Conservation (phyloP, 768 basidiomycete genomes). For the Botryobasidium botryosum region DNA sequence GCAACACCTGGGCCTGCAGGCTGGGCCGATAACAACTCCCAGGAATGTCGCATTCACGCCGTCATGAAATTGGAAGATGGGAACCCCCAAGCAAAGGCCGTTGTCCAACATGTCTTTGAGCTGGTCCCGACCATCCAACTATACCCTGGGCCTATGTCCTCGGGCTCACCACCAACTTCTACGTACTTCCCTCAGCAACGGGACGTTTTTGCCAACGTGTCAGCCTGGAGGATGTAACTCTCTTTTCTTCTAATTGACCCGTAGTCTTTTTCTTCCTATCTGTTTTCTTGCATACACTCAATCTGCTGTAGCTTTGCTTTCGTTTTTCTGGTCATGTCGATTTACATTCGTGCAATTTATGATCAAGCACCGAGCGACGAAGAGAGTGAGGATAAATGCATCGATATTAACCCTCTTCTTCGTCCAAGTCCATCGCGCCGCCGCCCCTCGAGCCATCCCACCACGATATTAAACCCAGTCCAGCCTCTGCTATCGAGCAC, state of each 20-base stretch:
- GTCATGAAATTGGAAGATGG: constrained; percentile 50
- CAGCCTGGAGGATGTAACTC: not conserved
- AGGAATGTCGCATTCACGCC: constrained; percentile 73
- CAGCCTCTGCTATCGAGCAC: constrained; percentile 75
- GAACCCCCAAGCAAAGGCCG: constrained; percentile 16
- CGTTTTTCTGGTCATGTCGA: not conserved
- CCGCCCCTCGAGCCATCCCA: too few relatives aligned
- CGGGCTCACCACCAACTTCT: not conserved
- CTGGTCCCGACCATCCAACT: constrained; percentile 54
- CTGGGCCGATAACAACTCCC: constrained; percentile 35
- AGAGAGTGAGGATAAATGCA: too few relatives aligned
- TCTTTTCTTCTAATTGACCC: not conserved
- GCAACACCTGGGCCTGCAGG: constrained; percentile 30
- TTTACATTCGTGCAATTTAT: too few relatives aligned
- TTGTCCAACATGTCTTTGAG: constrained; percentile 17
- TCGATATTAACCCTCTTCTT: too few relatives aligned
- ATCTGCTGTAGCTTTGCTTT: not conserved
- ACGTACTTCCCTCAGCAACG: not conserved
- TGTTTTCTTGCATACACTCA: not conserved
- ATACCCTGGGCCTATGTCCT: constrained; percentile 19
- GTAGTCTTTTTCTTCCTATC: too few relatives aligned
- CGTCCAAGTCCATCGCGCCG: too few relatives aligned
- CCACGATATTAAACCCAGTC: constrained; percentile 32
- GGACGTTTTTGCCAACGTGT: not conserved
- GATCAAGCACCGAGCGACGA: too few relatives aligned